These are phyloP conservation scores for Phyllosticta ampelicida DNA, from an alignment of 2,329 filamentous ascomycete species.

Conservation along the genomic window DNA sequence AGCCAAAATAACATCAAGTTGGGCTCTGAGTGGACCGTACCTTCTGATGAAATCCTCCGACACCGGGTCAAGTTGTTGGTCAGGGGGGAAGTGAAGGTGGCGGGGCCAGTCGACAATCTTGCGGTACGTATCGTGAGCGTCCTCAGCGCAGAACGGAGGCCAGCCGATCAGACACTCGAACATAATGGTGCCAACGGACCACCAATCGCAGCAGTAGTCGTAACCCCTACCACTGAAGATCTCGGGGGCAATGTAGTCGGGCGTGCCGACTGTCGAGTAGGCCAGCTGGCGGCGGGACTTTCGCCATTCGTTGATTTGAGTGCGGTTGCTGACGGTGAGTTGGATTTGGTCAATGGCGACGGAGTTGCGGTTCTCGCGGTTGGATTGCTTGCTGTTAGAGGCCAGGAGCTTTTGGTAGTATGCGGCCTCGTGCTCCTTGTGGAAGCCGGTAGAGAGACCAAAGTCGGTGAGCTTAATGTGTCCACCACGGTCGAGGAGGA, in stretches of 20 bases:
- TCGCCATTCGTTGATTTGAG: constrained; percentile 97
- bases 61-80: constrained; percentile 77
- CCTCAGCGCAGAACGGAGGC: constrained; percentile 97
- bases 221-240: constrained; percentile 97
- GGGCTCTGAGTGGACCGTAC: constrained; percentile 38
- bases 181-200: constrained; percentile 98
- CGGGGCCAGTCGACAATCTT: constrained; percentile 99
- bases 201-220: constrained; percentile 97
- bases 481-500: constrained; percentile 84
- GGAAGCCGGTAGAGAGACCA: constrained; percentile 93
- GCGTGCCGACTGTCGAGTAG: constrained; percentile 95
- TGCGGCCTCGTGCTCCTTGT: constrained; percentile 93
- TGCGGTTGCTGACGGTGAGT: constrained; percentile 91
- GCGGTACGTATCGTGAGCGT: constrained; percentile 93
- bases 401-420: constrained; percentile 97
- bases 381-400: constrained; percentile 41
- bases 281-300: constrained; percentile 92
- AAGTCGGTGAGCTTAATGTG: constrained; percentile 99
- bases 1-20: constrained; percentile 11
- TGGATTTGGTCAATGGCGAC: constrained; percentile 98
- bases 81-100: constrained; percentile 91
- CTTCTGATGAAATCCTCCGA: constrained; percentile 87
- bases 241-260: constrained; percentile 96
- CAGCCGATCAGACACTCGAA: constrained; percentile 97
- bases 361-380: constrained; percentile 65